Evolutionary conservation across 2,329 filamentous ascomycete genomes (phyloP).

Genomic region (Fusarium luffae): DNA sequence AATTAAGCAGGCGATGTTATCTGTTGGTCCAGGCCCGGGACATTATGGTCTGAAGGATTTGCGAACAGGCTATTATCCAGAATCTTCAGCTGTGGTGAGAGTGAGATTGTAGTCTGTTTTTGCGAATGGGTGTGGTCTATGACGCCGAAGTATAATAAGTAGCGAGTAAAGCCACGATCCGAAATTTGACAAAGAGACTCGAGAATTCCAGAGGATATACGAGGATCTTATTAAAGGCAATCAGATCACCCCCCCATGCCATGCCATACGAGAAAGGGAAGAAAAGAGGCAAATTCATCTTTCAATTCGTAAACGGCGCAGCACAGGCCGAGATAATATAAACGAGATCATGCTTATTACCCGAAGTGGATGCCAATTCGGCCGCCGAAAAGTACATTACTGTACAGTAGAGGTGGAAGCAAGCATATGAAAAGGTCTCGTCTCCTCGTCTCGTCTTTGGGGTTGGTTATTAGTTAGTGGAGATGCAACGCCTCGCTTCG

Average conservation of each 20-base stretch:
- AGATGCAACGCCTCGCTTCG: conserved; percentile 18
- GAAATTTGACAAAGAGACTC: background rate
- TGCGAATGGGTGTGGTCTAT: conserved; percentile 17
- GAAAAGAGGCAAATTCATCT: conserved; percentile 11
- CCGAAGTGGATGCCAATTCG: conserved; percentile 21
- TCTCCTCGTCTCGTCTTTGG: background rate
- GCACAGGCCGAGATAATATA: background rate
- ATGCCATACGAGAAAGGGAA: background rate
- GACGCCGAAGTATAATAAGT: conserved; percentile 13
- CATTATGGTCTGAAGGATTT: conserved; percentile 16
- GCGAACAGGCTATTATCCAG: background rate
- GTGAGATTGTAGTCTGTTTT: background rate
- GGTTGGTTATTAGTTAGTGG: conserved; percentile 19
- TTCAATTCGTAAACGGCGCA: background rate
- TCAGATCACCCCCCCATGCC: background rate
- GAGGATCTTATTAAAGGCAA: conserved; percentile 1
- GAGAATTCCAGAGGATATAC: background rate
- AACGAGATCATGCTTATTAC: conserved; percentile 29
- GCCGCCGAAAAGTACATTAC: background rate
- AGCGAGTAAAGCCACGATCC: background rate
- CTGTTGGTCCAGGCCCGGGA: conserved; percentile 29
- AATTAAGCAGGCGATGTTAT: conserved; percentile 4
- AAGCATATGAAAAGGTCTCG: background rate
- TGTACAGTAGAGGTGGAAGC: background rate
- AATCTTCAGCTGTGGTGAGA: background rate